phyloP scores from a whole-genome alignment of 2,329 filamentous ascomycete genomes.

The Pestalotiopsis sp. region DNA sequence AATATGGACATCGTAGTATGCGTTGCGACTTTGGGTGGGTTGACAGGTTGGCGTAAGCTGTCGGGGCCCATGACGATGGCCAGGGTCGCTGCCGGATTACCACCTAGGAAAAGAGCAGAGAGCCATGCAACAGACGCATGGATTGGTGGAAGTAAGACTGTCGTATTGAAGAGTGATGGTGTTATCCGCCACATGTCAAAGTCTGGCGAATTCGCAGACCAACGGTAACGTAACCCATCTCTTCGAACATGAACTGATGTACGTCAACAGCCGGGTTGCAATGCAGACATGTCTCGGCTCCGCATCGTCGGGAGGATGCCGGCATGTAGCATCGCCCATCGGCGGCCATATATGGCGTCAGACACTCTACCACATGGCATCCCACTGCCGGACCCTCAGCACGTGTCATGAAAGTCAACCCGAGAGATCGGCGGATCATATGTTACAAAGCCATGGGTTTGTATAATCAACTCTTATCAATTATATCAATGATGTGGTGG shows the following conservation, averaged over 20 bases:
- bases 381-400: not conserved
- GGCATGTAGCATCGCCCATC: not conserved
- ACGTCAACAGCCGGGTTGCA: not conserved
- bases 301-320: not conserved
- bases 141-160: no score
- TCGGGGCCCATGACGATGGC: no score
- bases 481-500: not conserved
- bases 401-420: not conserved
- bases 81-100: no score
- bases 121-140: no score
- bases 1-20: no score
- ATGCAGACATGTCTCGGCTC: not conserved
- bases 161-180: no score
- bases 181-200: no score
- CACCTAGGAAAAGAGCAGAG: no score
- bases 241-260: not conserved
- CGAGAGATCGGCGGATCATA: not conserved
- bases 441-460: not conserved
- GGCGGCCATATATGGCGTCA: not conserved
- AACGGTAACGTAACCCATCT: not conserved
- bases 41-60: no score
- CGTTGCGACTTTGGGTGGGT: no score
- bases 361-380: not conserved
- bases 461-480: not conserved
- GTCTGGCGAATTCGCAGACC: no score